A percentile compares a stretch with the other conserved stretches of the same genome.
Evolutionary conservation across 306 rosid genomes (phyloP).

Genomic region (Inga leiocalycina): DNA sequence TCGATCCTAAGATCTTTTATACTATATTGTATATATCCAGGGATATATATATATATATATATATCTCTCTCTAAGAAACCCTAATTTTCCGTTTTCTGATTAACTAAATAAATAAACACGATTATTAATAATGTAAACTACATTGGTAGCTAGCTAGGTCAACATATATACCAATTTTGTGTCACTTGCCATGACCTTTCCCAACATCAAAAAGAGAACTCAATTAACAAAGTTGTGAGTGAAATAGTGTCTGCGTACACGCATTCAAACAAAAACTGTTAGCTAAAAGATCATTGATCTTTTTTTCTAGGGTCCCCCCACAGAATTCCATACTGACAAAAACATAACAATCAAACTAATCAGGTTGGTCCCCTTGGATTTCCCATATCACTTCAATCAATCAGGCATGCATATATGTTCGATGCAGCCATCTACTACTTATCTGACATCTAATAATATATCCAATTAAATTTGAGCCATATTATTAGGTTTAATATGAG

Average conservation of each 20-base stretch:
- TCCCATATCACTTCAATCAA: not conserved
- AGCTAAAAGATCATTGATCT: not conserved
- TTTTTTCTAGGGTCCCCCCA: not conserved
- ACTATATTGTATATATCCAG: not conserved
- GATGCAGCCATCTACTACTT: not conserved
- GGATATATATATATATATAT: not conserved
- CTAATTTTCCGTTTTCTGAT: not conserved
- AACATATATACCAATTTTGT: not conserved
- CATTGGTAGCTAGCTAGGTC: not conserved
- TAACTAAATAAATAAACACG: not conserved
- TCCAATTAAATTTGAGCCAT: not conserved
- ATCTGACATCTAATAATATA: not conserved
- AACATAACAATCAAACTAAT: constrained; percentile 1
- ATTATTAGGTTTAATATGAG: not conserved
- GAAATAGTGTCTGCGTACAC: not conserved
- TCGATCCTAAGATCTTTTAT: not conserved
- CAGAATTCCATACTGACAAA: not conserved
- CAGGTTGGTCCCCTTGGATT: not conserved
- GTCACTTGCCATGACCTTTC: not conserved
- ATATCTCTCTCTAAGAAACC: not conserved
- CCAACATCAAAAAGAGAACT: not conserved
- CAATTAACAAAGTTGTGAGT: not conserved
- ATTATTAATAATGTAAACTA: not conserved
- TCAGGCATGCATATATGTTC: not conserved
- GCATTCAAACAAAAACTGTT: not conserved